phyloP scores from a whole-genome alignment of 768 basidiomycete genomes.

The Guyanaporus albipodus region DNA sequence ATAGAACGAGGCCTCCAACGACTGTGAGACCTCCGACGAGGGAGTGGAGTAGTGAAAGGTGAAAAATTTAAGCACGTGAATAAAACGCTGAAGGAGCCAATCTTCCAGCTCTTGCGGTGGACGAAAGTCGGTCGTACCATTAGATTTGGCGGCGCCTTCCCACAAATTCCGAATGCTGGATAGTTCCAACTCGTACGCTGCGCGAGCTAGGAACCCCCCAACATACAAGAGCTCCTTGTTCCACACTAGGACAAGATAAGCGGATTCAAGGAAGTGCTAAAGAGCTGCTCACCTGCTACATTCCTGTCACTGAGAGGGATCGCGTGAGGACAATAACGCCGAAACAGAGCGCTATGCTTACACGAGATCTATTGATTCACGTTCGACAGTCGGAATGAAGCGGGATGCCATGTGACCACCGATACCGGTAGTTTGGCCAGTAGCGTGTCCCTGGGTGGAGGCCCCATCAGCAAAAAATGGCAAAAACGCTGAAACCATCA shows the following conservation, averaged over 20 bases:
- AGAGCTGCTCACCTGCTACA: slow-evolving; percentile 54
- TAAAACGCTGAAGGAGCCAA: slow-evolving; percentile 54
- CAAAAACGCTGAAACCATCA: neutral
- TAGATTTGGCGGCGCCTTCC: slow-evolving; percentile 42
- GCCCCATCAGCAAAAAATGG: slow-evolving; percentile 1
- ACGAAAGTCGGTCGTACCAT: slow-evolving; percentile 23
- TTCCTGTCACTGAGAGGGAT: slow-evolving; percentile 64
- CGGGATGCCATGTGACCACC: slow-evolving; percentile 69
- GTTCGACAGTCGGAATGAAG: slow-evolving; percentile 94
- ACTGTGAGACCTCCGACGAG: slow-evolving; percentile 65
- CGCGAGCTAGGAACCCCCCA: slow-evolving; percentile 77
- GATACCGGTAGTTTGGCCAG: slow-evolving; percentile 86
- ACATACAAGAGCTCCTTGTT: slow-evolving; percentile 85
- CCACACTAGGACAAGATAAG: slow-evolving; percentile 53
- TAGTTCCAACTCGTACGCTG: slow-evolving; percentile 84
- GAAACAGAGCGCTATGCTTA: slow-evolving; percentile 33
- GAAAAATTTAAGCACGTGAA: slow-evolving; percentile 87
- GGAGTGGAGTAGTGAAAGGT: slow-evolving; percentile 87
- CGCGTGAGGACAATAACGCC: neutral
- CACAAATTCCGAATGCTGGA: slow-evolving; percentile 53
- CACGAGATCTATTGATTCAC: slow-evolving; percentile 90
- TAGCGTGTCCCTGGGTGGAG: slow-evolving; percentile 72
- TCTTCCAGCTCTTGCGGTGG: slow-evolving; percentile 41
- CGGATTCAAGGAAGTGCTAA: neutral
- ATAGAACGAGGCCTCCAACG: slow-evolving; percentile 69